Percentiles rank a stretch among this genome's conserved stretches.
phyloP scores from a whole-genome alignment of 768 basidiomycete species.

The Lentinula edodes region DNA sequence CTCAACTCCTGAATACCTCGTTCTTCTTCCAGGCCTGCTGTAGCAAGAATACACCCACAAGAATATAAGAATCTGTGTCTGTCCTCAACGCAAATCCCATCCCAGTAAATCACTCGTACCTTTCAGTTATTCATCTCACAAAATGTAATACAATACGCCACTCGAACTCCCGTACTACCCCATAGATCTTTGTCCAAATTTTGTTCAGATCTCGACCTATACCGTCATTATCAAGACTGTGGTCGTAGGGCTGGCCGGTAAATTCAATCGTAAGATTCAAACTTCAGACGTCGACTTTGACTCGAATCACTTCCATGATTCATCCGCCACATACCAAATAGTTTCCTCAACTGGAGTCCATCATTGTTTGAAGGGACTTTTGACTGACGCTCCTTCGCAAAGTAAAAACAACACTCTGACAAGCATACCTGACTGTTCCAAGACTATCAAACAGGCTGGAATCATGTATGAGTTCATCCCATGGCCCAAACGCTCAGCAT shows the following conservation, averaged over 20 bases:
- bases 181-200: background rate
- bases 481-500: no score
- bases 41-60: background rate
- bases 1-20: background rate
- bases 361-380: background rate
- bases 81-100: background rate
- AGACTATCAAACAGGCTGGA: no score
- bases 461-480: no score
- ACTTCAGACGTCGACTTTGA: background rate
- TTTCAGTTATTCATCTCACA: background rate
- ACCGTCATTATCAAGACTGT: background rate
- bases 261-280: background rate
- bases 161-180: background rate
- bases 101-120: background rate
- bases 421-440: no score
- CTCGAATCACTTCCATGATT: background rate
- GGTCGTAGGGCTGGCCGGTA: background rate
- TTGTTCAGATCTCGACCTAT: background rate
- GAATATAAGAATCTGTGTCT: background rate
- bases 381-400: no score
- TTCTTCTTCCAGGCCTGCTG: background rate
- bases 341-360: background rate
- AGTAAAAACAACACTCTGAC: no score
- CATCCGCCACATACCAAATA: background rate
- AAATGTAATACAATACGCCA: background rate